These are phyloP conservation scores for Hebeloma cylindrosporum DNA, from an alignment of 768 basidiomycete species.

Conservation along the genomic window DNA sequence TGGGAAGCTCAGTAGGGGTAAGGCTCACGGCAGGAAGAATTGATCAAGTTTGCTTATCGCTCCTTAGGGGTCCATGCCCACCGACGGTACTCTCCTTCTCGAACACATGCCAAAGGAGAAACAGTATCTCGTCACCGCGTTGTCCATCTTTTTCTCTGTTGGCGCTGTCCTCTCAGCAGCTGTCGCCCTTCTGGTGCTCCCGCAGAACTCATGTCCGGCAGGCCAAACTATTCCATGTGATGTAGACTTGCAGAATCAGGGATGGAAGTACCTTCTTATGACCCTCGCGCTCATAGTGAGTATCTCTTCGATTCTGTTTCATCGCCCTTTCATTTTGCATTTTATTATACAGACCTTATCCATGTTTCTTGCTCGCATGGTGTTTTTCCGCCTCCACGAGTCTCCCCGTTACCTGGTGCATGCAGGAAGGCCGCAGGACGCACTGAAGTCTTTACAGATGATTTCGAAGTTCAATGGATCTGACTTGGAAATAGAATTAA, in stretches of 20 bases:
- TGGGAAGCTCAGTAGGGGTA: slow-evolving; percentile 94
- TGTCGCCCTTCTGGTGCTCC: slow-evolving; percentile 78
- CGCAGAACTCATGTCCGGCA: slow-evolving; percentile 65
- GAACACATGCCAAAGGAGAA: slow-evolving; percentile 94
- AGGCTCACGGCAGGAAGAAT: slow-evolving; percentile 26
- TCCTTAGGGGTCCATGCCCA: slow-evolving; percentile 88
- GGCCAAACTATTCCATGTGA: slow-evolving; percentile 49
- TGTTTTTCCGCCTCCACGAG: slow-evolving; percentile 91
- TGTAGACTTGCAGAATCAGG: slow-evolving; percentile 67
- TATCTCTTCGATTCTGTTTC: slow-evolving; percentile 19
- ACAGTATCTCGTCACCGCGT: slow-evolving; percentile 86
- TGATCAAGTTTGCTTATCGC: neutral
- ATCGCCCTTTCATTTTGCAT: slow-evolving; percentile 4
- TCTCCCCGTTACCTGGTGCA: slow-evolving; percentile 93
- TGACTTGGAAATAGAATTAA: slow-evolving; percentile 60
- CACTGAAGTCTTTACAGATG: slow-evolving; percentile 75
- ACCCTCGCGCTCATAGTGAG: slow-evolving; percentile 81
- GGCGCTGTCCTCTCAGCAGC: slow-evolving; percentile 86
- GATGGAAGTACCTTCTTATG: slow-evolving; percentile 87
- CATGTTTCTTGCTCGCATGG: slow-evolving; percentile 86
- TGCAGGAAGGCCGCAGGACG: slow-evolving; percentile 81
- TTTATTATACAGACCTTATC: slow-evolving; percentile 61
- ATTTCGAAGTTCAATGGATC: slow-evolving; percentile 89
- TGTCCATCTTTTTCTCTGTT: slow-evolving; percentile 94
- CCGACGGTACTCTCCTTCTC: slow-evolving; percentile 88